Percentiles rank a stretch among this genome's conserved stretches.
Conservation (phyloP, 805 yeast species). For the Cyberlindnera samutprakarnensis region DNA sequence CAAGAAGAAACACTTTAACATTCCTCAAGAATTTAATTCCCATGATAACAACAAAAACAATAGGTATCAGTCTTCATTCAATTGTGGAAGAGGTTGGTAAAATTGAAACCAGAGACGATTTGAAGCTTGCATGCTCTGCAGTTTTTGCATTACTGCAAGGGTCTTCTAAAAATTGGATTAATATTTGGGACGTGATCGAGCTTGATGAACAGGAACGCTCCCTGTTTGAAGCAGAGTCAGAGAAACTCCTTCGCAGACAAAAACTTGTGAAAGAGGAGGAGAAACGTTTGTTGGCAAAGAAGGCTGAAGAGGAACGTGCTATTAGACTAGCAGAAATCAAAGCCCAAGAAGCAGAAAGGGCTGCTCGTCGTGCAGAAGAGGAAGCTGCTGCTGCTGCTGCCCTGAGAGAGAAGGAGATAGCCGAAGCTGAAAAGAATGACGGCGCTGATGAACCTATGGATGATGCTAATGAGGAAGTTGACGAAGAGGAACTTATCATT, state of each 20-base stretch:
- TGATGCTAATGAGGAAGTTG: conserved; percentile 1
- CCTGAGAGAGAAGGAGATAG: background rate
- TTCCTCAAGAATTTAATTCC: conserved; percentile 69
- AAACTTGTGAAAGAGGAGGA: conserved; percentile 10
- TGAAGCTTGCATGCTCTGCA: conserved; percentile 70
- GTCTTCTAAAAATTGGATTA: conserved; percentile 41
- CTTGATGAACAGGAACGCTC: conserved; percentile 37
- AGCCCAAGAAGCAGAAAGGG: conserved; percentile 2
- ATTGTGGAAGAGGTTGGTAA: conserved; percentile 40
- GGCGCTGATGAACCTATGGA: background rate
- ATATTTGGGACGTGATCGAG: conserved; percentile 49
- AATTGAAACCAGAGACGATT: conserved; percentile 67
- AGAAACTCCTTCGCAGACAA: conserved; percentile 6
- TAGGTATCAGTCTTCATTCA: conserved; percentile 45
- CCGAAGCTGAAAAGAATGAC: conserved; percentile 2
- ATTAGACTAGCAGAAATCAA: conserved; percentile 4
- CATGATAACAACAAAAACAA: conserved; percentile 42
- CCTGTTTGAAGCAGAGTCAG: conserved; percentile 13
- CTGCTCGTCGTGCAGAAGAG: conserved; percentile 2
- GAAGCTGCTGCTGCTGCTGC: conserved; percentile 1
- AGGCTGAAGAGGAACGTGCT: conserved; percentile 9
- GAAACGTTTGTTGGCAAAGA: conserved; percentile 7
- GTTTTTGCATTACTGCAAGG: conserved; percentile 59
- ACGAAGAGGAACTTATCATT: background rate
- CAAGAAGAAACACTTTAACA: conserved; percentile 72